Percentiles rank a stretch among this genome's conserved stretches.
Conservation (phyloP, 2,329 filamentous ascomycete genomes). For the Ascochyta pisi region DNA sequence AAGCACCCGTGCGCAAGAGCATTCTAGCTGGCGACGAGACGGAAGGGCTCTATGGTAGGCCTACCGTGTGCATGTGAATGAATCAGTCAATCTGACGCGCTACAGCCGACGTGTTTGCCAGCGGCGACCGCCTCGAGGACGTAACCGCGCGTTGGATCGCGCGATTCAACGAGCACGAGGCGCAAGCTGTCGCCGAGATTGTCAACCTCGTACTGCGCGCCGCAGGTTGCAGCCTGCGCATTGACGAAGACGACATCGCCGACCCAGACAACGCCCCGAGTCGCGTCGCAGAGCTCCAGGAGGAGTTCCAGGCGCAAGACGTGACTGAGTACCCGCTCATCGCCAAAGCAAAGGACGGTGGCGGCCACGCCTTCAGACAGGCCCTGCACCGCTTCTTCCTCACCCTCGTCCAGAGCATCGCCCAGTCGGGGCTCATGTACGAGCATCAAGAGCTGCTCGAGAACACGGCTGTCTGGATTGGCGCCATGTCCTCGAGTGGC, state of each 20-base stretch:
- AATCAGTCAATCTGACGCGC: slow-evolving; percentile 8
- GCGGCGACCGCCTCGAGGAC: slow-evolving; percentile 61
- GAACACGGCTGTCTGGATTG: slow-evolving; percentile 88
- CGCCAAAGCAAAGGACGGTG: slow-evolving; percentile 78
- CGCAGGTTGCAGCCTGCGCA: slow-evolving; percentile 79
- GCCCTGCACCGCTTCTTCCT: slow-evolving; percentile 80
- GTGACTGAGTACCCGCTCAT: slow-evolving; percentile 92
- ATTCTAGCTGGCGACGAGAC: slow-evolving; percentile 58
- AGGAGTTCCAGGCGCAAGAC: slow-evolving; percentile 82
- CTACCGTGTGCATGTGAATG: not conserved
- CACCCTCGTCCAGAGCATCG: slow-evolving; percentile 76
- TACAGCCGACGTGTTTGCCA: slow-evolving; percentile 66
- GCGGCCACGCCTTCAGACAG: slow-evolving; percentile 77
- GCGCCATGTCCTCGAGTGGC: slow-evolving; percentile 85
- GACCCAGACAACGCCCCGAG: slow-evolving; percentile 87
- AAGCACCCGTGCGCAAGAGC: slow-evolving; percentile 59
- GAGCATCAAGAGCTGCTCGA: slow-evolving; percentile 78
- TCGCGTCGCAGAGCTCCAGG: slow-evolving; percentile 82
- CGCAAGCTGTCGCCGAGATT: slow-evolving; percentile 62
- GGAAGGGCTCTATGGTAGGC: slow-evolving; percentile 63
- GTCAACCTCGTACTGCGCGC: slow-evolving; percentile 69
- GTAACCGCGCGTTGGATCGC: slow-evolving; percentile 65
- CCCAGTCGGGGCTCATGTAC: slow-evolving; percentile 83
- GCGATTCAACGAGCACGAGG: slow-evolving; percentile 62
- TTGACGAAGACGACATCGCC: slow-evolving; percentile 82